Base-by-base conservation (phyloP, 306 rosid genomes). In the Lithocarpus polystachyus region DNA sequence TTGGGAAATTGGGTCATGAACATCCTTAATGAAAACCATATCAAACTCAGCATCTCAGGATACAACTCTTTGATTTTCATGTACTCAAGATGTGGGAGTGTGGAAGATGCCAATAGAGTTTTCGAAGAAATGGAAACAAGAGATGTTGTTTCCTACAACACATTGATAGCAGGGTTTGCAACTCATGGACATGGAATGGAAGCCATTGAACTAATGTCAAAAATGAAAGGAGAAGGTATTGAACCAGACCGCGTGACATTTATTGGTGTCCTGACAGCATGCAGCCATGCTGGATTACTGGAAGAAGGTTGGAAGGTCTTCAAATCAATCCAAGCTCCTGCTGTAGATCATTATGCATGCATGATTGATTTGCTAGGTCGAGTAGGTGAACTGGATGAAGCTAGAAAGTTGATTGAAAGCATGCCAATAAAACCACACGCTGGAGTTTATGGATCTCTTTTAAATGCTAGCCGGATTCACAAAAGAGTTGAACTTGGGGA, bases 351-450 rank as follows among this genome's bases (percentile, higher is more conserved):
- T 80, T 91, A 84, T 84, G 90, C 93, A 28, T 91, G 96, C 73
- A 75, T 89, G 89, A 83, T 91, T 77, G 93, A 91, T 78, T 82
- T 91, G 84, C 71, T 91, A 68, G 91, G 91, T 48, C 85, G 96
- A 71, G 78, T 77, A 43, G 91, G 96, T 55, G 84, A 89, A 84
- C 76, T 91, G 60, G 91, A 91, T 77, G 89, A 89, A 74, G 96
- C 93, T 55, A 65, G 71, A 74, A 55, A 76, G 10, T 77, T 91
- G 79, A 86, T 89, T 35, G 86, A 81, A 72, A 53, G 78, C 80
- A 91, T 91, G 96, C 90, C 86, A 13, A 86, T 82, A 89, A 72
- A 86, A 77, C 87, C 96, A 56, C 87, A 91, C 76, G 96, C 87
- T 18, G 93, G 93, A 80, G 86, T 89, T 83, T 89, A 86, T 77